Evolutionary conservation across 495 filamentous ascomycete genomes (phyloP).

Genomic region (Talaromyces trachyspermus): DNA sequence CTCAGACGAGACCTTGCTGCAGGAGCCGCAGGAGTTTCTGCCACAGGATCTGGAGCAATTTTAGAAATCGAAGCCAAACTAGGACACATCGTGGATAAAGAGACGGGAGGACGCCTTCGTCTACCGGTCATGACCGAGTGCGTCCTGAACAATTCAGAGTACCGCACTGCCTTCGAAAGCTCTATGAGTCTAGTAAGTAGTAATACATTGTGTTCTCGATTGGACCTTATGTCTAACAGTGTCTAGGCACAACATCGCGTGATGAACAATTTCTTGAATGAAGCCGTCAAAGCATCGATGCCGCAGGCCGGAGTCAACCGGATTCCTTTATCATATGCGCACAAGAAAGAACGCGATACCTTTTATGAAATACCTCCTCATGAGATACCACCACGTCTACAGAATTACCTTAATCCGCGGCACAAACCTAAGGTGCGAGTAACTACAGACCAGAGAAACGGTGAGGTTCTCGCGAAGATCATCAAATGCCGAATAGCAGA

Average conservation of each 20-base stretch:
- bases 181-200: conserved; percentile 74
- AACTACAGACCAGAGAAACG: conserved; percentile 66
- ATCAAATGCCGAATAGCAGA: conserved; percentile 84
- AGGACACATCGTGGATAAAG: conserved; percentile 67
- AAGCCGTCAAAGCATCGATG: conserved; percentile 44
- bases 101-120: conserved; percentile 55
- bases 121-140: conserved; percentile 60
- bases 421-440: conserved; percentile 66
- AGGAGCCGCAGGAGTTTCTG: conserved; percentile 36
- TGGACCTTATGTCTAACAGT: too few relatives aligned
- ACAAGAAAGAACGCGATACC: conserved; percentile 70
- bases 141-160: conserved; percentile 46
- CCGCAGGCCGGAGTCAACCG: conserved; percentile 37
- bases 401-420: conserved; percentile 48
- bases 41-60: conserved; percentile 54
- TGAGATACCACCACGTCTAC: conserved; percentile 46
- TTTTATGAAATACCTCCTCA: conserved; percentile 69
- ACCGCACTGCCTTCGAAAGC: conserved; percentile 59
- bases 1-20: conserved; percentile 44
- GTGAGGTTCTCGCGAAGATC: conserved; percentile 69
- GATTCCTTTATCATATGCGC: conserved; percentile 69
- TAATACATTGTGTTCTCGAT: too few relatives aligned
- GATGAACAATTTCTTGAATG: conserved; percentile 76
- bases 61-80: conserved; percentile 91
- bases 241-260: conserved; percentile 63